phyloP scores from a whole-genome alignment of 1,284 basidiomycete species.

The Cerioporus squamosus region DNA sequence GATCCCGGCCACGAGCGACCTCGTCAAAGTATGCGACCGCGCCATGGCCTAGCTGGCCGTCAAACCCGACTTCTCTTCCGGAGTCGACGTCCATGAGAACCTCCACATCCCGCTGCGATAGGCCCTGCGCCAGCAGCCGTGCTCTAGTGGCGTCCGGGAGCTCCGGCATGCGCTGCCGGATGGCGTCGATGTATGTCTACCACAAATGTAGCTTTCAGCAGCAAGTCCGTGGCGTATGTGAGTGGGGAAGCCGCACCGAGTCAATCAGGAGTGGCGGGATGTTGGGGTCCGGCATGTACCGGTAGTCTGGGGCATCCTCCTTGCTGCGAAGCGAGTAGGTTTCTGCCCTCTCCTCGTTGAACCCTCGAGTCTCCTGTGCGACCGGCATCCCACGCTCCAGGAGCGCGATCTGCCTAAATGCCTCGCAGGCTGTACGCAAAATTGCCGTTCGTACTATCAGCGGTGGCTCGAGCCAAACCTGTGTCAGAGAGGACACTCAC shows the following conservation, averaged over 20 bases:
- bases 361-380: constrained; percentile 89
- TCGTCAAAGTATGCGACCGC: constrained; percentile 80
- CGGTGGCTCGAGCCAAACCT: neutral
- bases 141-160: constrained; percentile 72
- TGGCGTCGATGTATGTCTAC: constrained; percentile 63
- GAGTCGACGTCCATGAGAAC: constrained; percentile 79
- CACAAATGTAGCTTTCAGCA: neutral
- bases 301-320: constrained; percentile 94
- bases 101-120: constrained; percentile 72
- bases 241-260: constrained; percentile 42
- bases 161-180: constrained; percentile 72
- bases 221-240: neutral
- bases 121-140: constrained; percentile 57
- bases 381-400: constrained; percentile 55
- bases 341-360: constrained; percentile 81
- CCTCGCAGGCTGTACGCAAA: constrained; percentile 60
- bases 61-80: constrained; percentile 62
- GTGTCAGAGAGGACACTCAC: constrained; percentile 49
- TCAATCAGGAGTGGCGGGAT: constrained; percentile 79
- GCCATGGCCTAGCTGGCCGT: constrained; percentile 55
- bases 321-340: constrained; percentile 89
- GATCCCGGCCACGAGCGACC: constrained; percentile 59
- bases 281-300: constrained; percentile 99
- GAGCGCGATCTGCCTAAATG: constrained; percentile 70
- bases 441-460: constrained; percentile 1